These are phyloP conservation scores for Neurospora intermedia DNA, from an alignment of 495 filamentous ascomycete genomes.

Conservation along the genomic window DNA sequence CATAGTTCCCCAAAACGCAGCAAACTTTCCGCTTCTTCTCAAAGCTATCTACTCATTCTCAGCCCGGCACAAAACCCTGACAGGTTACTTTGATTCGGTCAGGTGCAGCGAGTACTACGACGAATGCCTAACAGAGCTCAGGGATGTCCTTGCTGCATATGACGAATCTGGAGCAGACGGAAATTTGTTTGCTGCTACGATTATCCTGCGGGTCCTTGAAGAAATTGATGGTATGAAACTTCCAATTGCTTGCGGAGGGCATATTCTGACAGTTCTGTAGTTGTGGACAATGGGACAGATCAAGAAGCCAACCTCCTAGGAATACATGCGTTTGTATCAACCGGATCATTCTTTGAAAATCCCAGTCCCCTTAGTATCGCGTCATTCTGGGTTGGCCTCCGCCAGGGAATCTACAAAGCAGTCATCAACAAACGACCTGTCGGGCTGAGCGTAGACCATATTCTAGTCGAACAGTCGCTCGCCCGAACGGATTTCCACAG, in stretches of 20 bases:
- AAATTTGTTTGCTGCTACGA: constrained; percentile 48
- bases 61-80: constrained; percentile 43
- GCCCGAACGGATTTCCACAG: constrained; percentile 32
- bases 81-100: constrained; percentile 31
- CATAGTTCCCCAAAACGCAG: constrained; percentile 40
- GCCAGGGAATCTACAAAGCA: constrained; percentile 46
- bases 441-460: constrained; percentile 28
- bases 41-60: constrained; percentile 51
- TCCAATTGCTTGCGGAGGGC: constrained; percentile 5
- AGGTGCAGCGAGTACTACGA: constrained; percentile 39
- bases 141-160: constrained; percentile 34
- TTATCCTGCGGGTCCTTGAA: constrained; percentile 51
- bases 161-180: constrained; percentile 45
- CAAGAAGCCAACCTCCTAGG: constrained; percentile 39
- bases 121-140: constrained; percentile 40
- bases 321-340: constrained; percentile 35
- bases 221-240: constrained; percentile 43
- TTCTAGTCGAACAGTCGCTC: constrained; percentile 34
- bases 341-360: constrained; percentile 15
- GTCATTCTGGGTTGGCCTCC: constrained; percentile 46
- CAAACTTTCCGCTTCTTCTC: constrained; percentile 39
- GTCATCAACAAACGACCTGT: constrained; percentile 40
- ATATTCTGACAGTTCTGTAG: constrained; percentile 3
- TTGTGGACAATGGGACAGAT: constrained; percentile 29
- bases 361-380: constrained; percentile 35